Evolutionary conservation across 441 rosid species (phyloP).

Genomic region (Euphorbia corollata): DNA sequence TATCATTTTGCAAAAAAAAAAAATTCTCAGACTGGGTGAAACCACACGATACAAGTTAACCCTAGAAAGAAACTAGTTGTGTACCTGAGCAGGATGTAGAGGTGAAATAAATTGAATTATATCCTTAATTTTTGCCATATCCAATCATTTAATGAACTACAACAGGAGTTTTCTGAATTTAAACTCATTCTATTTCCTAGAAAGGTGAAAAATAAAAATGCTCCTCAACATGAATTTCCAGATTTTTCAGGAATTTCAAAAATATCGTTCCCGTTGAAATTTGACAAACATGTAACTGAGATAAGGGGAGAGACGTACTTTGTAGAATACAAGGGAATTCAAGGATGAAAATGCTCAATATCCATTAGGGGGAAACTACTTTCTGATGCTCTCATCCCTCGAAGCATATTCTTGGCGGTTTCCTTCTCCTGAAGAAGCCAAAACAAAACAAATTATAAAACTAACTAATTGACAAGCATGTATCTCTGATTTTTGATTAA

Average conservation of each 20-base stretch:
- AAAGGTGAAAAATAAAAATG: not conserved
- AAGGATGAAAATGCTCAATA: slow-evolving; percentile 66
- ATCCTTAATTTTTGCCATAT: no score
- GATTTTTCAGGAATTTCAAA: not conserved
- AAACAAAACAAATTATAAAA: slow-evolving; percentile 5
- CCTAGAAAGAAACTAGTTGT: no score
- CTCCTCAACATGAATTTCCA: slow-evolving; percentile 12
- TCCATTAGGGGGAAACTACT: slow-evolving; percentile 61
- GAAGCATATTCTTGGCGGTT: slow-evolving; percentile 69
- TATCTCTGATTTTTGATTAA: not conserved
- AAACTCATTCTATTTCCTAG: not conserved
- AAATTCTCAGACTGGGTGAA: no score
- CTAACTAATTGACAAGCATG: not conserved
- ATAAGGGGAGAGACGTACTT: slow-evolving; percentile 3
- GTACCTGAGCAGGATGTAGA: no score
- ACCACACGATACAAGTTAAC: no score
- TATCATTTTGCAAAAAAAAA: no score
- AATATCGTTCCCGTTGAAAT: slow-evolving; percentile 4
- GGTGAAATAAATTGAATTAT: no score
- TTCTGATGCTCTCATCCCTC: slow-evolving; percentile 57
- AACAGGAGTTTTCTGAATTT: not conserved
- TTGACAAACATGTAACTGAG: slow-evolving; percentile 9
- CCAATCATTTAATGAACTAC: not conserved
- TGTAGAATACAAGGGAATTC: slow-evolving; percentile 16
- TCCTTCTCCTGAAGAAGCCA: slow-evolving; percentile 68